A percentile compares a stretch with the other conserved stretches of the same genome.
Evolutionary conservation across 257 asterid species (phyloP).

Genomic region (Fraxinus quadrangulata): DNA sequence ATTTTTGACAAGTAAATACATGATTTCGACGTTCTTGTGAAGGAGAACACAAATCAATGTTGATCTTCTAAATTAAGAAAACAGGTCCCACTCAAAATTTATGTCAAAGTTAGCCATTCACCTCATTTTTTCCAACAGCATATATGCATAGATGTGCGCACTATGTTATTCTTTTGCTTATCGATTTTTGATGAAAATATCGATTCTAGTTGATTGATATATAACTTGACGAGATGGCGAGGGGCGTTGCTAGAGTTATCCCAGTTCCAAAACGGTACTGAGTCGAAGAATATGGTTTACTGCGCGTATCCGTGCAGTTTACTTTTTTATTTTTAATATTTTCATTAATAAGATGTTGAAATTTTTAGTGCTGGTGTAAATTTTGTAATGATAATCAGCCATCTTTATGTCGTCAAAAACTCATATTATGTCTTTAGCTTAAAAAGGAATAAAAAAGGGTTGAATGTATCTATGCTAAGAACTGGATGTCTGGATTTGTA

Average conservation of each 20-base stretch:
- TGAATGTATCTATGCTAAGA: neutral
- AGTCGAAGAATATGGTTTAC: slow-evolving; percentile 70
- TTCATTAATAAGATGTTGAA: neutral
- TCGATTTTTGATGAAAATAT: neutral
- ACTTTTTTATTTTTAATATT: neutral
- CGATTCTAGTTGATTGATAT: slow-evolving; percentile 24
- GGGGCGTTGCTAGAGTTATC: slow-evolving; percentile 83
- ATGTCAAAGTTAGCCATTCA: no score
- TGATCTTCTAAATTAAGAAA: no score
- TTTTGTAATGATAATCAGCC: neutral
- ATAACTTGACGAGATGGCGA: slow-evolving; percentile 95
- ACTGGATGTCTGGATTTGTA: neutral
- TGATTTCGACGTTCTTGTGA: no score
- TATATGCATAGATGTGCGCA: no score
- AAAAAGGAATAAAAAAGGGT: neutral
- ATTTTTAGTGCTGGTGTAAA: neutral
- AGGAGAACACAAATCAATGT: no score
- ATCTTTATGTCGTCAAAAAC: neutral
- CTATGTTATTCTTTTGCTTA: neutral
- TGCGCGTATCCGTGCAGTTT: neutral
- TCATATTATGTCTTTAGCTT: neutral
- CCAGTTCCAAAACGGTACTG: slow-evolving; percentile 74
- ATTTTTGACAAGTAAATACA: no score
- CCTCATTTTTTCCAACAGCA: no score
- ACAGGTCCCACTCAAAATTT: no score